Conservation (phyloP, 768 basidiomycete species). For the Leccinum pellstonianum region DNA sequence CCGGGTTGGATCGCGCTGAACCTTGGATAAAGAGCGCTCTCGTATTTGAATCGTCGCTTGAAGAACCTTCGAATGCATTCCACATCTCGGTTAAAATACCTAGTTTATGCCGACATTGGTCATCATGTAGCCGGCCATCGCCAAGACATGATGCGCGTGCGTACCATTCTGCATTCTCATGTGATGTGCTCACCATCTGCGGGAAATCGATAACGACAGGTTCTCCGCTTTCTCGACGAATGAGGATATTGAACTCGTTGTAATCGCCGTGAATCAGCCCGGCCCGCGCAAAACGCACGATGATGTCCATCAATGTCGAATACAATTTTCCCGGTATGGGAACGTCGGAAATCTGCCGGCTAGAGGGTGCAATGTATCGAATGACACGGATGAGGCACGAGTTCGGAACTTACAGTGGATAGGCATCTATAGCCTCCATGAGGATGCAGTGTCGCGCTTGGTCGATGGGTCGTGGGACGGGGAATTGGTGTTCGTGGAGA, state of each 20-base stretch:
- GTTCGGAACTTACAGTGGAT: slow-evolving; percentile 69
- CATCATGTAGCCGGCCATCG: slow-evolving; percentile 10
- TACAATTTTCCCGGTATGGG: slow-evolving; percentile 89
- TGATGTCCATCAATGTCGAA: slow-evolving; percentile 90
- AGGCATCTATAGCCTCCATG: slow-evolving; percentile 95
- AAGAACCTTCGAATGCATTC: slow-evolving; percentile 96
- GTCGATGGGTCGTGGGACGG: slow-evolving; percentile 91
- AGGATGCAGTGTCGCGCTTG: slow-evolving; percentile 93
- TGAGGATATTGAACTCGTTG: slow-evolving; percentile 99
- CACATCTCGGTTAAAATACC: slow-evolving; percentile 99
- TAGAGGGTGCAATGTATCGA: slow-evolving; percentile 29
- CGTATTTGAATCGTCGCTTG: slow-evolving; percentile 86
- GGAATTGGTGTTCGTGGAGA: slow-evolving; percentile 87
- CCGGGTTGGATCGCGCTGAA: slow-evolving; percentile 52
- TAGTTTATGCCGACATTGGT: slow-evolving; percentile 32
- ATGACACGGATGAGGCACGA: background rate
- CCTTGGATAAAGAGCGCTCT: slow-evolving; percentile 83
- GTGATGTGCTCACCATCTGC: slow-evolving; percentile 98
- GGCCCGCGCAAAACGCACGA: slow-evolving; percentile 88
- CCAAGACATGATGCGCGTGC: slow-evolving; percentile 23
- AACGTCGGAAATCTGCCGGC: slow-evolving; percentile 84
- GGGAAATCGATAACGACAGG: slow-evolving; percentile 98
- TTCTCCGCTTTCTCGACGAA: slow-evolving; percentile 69
- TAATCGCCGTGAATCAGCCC: slow-evolving; percentile 99
- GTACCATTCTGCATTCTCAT: slow-evolving; percentile 95